A percentile compares a stretch with the other conserved stretches of the same genome.
phyloP scores from a whole-genome alignment of 1,139 yeast species.

The Blastobotrys serpentis region DNA sequence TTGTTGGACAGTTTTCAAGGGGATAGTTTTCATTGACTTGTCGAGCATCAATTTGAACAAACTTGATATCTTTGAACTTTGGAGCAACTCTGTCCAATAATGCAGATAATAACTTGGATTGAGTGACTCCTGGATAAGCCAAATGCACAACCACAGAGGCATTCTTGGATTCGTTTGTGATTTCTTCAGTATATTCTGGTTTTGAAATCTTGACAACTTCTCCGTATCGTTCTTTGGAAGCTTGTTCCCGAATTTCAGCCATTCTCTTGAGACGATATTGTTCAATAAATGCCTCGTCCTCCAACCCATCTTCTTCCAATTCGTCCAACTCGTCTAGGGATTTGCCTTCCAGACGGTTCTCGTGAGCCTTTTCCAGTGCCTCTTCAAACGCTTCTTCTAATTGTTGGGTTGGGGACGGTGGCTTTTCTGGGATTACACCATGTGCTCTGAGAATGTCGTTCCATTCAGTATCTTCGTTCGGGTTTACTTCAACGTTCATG shows the following conservation, averaged over 20 bases:
- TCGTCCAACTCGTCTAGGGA: slow-evolving; percentile 78
- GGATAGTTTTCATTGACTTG: slow-evolving; percentile 94
- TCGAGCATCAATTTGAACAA: slow-evolving; percentile 84
- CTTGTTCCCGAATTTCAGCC: slow-evolving; percentile 63
- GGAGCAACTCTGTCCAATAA: slow-evolving; percentile 46
- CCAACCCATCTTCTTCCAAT: slow-evolving; percentile 66
- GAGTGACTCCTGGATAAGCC: slow-evolving; percentile 65
- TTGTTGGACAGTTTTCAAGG: slow-evolving; percentile 84
- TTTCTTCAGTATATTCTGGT: slow-evolving; percentile 82
- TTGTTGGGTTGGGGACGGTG: slow-evolving; percentile 84
- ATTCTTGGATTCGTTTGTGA: slow-evolving; percentile 70
- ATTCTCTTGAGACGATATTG: slow-evolving; percentile 74
- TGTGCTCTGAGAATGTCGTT: slow-evolving; percentile 87
- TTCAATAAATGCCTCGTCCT: slow-evolving; percentile 72
- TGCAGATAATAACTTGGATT: slow-evolving; percentile 66
- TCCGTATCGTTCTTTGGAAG: slow-evolving; percentile 68
- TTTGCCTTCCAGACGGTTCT: slow-evolving; percentile 68
- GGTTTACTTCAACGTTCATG: slow-evolving; percentile 88
- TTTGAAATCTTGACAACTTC: slow-evolving; percentile 72
- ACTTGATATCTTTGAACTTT: slow-evolving; percentile 63
- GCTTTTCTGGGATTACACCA: slow-evolving; percentile 89
- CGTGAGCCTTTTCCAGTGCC: slow-evolving; percentile 73
- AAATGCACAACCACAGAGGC: slow-evolving; percentile 69
- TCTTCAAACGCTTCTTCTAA: slow-evolving; percentile 85
- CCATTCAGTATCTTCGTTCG: slow-evolving; percentile 98